Evolutionary conservation across 257 asterid genomes (phyloP), one percentile per base, ranked within the genome.

Genomic region (Nicotiana sylvestris): DNA sequence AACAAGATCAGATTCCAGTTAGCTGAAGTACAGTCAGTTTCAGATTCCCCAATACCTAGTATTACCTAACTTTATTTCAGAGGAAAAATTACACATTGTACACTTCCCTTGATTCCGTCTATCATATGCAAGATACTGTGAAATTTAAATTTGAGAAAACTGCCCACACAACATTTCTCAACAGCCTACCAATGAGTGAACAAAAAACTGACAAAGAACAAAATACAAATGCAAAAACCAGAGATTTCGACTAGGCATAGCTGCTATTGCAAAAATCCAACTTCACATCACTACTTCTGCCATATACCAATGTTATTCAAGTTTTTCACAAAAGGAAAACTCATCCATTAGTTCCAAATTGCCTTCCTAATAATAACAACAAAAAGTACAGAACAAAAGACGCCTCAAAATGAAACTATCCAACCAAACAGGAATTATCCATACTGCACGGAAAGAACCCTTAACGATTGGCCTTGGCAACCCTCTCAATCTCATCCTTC

Each of bases 401-500:
- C 7, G 17, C 29, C 17, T 62, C 17, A 25, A 62, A 62, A 27
- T 5, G 4, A 4, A 25, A 62, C 17, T 62, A 3, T 9, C 35
- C 68, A 27, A 4, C 35, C 35, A 21, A 21, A 27, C 29, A 27
- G 35, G 68, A 9, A 25, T 25, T 61, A 25, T 62, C 15, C 68
- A 62, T 10, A 27, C 3, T 25, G 68, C 68, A 61, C 0, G 67
- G 11, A 25, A 70, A 27, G 30, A 43, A 43, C 83, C 79, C 87
- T 88, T 76, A 92, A 89, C 95, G 95, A 78, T 92, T 92, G 81
- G 95, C 97, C 90, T 92, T 92, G 2, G 93, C 97, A 62, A 92
- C 94, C 85, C 97, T 91, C 87, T 92, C 95, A 17, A 92, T 91
- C 85, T 92, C 95, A 53, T 92, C 95, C 87, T 92, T 90, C 93